Conservation (phyloP, 2,329 filamentous ascomycete genomes). For the Chaetothyriales sp. region DNA sequence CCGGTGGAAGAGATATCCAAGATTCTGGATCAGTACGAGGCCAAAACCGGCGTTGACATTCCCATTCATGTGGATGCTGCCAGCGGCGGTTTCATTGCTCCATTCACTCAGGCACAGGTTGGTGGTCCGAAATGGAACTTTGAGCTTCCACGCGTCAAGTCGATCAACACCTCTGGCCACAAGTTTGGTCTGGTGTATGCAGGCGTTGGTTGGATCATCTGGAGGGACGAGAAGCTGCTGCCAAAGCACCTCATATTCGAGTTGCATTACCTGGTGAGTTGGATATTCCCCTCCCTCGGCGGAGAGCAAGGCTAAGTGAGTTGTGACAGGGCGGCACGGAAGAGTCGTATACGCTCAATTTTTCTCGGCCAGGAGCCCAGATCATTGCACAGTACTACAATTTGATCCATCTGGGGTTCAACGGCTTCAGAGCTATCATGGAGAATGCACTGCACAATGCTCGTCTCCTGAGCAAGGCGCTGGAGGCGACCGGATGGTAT, state of each 20-base stretch:
- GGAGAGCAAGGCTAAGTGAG: slow-evolving; percentile 31
- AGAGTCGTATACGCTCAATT: slow-evolving; percentile 48
- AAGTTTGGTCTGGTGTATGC: slow-evolving; percentile 45
- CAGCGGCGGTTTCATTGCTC: slow-evolving; percentile 28
- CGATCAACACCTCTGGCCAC: slow-evolving; percentile 44
- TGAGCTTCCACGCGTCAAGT: slow-evolving; percentile 24
- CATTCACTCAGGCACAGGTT: slow-evolving; percentile 25
- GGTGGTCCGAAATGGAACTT: slow-evolving; percentile 41
- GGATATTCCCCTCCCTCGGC: slow-evolving; percentile 49
- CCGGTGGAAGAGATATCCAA: slow-evolving; percentile 53
- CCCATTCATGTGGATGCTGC: slow-evolving; percentile 42
- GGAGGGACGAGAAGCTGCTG: slow-evolving; percentile 49
- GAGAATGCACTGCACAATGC: slow-evolving; percentile 48
- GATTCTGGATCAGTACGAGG: slow-evolving; percentile 48
- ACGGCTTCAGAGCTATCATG: slow-evolving; percentile 43
- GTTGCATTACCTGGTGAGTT: slow-evolving; percentile 43
- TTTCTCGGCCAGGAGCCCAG: slow-evolving; percentile 54
- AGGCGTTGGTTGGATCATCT: slow-evolving; percentile 56
- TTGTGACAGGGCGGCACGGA: slow-evolving; percentile 22
- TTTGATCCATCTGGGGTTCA: slow-evolving; percentile 53
- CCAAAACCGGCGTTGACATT: slow-evolving; percentile 46
- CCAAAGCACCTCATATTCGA: slow-evolving; percentile 57
- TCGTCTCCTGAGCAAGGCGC: slow-evolving; percentile 44
- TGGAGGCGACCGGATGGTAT: slow-evolving; percentile 54
- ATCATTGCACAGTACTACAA: slow-evolving; percentile 61